These are phyloP conservation scores for Phialophora chinensis DNA, from an alignment of 2,329 filamentous ascomycete genomes.

Conservation along the genomic window DNA sequence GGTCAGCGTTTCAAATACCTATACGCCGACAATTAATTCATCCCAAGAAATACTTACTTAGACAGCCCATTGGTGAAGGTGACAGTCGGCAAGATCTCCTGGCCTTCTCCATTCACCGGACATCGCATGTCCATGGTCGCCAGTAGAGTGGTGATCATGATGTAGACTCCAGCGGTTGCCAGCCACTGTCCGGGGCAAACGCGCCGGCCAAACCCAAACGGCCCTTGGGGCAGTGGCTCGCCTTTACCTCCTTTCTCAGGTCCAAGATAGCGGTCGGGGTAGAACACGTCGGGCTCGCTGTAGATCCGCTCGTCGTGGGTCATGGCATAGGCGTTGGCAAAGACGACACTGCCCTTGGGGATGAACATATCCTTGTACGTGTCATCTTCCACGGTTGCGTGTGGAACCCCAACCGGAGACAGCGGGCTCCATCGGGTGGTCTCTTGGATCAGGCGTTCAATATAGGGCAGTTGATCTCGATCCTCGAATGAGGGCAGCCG, in stretches of 20 bases:
- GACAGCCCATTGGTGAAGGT: neutral
- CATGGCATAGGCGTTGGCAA: conserved; percentile 30
- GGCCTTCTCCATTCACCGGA: conserved; percentile 39
- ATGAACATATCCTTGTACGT: conserved; percentile 57
- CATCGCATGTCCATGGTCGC: conserved; percentile 24
- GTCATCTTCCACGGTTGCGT: conserved; percentile 57
- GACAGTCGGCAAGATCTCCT: neutral
- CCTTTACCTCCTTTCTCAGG: conserved; percentile 15
- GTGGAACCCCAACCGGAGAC: conserved; percentile 50
- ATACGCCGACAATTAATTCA: neutral
- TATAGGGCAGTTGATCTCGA: conserved; percentile 56
- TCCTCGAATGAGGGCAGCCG: conserved; percentile 59
- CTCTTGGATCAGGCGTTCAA: conserved; percentile 63
- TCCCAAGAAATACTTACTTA: neutral
- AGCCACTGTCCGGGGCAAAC: conserved; percentile 49
- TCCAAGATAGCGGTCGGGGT: conserved; percentile 51
- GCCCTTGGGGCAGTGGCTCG: conserved; percentile 44
- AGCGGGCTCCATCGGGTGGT: conserved; percentile 49
- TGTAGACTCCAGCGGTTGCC: conserved; percentile 49
- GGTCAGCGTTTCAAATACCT: neutral
- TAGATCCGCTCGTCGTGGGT: conserved; percentile 48
- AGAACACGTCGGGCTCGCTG: conserved; percentile 48
- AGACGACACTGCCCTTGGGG: conserved; percentile 51
- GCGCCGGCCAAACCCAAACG: conserved; percentile 62
- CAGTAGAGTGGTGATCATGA: conserved; percentile 62